Conservation (phyloP, 2,329 filamentous ascomycete species). For the Fusarium xylarioides region DNA sequence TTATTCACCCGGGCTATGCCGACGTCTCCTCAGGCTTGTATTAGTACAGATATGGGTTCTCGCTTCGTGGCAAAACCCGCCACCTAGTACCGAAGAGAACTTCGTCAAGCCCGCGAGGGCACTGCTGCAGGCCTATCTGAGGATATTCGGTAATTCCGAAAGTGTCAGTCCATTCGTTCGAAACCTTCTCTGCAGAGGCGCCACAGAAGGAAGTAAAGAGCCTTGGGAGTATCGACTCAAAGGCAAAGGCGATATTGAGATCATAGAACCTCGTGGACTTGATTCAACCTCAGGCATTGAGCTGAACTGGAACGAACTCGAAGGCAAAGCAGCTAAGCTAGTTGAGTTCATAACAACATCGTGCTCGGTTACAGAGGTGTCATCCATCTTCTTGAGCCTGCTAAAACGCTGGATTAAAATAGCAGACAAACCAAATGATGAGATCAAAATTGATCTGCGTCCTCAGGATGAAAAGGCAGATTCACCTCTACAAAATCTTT, state of each 20-base stretch:
- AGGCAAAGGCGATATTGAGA: constrained; percentile 60
- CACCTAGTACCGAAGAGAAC: constrained; percentile 46
- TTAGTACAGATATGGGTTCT: constrained; percentile 71
- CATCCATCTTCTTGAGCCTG: constrained; percentile 67
- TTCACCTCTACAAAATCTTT: constrained; percentile 59
- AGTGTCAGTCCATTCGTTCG: constrained; percentile 60
- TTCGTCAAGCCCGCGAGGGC: constrained; percentile 58
- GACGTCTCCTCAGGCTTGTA: constrained; percentile 66
- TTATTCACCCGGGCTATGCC: constrained; percentile 72
- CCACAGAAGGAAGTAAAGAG: constrained; percentile 40
- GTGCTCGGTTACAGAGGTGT: constrained; percentile 64
- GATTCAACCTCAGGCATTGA: constrained; percentile 32
- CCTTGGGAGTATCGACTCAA: constrained; percentile 64
- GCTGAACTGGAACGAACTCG: constrained; percentile 56
- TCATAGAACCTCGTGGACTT: constrained; percentile 49
- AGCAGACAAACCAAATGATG: constrained; percentile 39
- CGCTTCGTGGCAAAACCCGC: constrained; percentile 58
- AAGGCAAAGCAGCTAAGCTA: constrained; percentile 59
- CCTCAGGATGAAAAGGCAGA: constrained; percentile 42
- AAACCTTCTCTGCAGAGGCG: constrained; percentile 66
- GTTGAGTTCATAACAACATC: constrained; percentile 59
- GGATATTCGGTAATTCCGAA: constrained; percentile 61
- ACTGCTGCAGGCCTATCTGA: constrained; percentile 66
- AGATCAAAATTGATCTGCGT: constrained; percentile 42
- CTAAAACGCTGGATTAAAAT: constrained; percentile 65